These are phyloP conservation scores for Ophiorrhiza pumila DNA, from an alignment of 257 asterid genomes.

Conservation along the genomic window DNA sequence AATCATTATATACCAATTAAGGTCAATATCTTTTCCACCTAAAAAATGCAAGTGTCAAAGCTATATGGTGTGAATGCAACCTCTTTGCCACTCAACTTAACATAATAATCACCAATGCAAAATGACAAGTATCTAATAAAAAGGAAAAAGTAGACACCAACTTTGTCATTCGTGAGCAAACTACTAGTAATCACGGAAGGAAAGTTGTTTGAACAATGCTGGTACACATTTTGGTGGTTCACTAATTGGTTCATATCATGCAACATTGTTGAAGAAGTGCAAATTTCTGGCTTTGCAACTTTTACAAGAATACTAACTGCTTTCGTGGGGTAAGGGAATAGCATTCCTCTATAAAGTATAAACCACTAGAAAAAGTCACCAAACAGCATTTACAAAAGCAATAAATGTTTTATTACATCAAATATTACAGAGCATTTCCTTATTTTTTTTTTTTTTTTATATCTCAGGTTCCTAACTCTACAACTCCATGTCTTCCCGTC, in stretches of 20 bases:
- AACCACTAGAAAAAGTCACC: neutral
- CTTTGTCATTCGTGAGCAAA: neutral
- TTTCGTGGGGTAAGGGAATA: neutral
- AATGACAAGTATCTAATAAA: neutral
- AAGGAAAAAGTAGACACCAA: neutral
- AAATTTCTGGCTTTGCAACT: neutral
- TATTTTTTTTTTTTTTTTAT: no score
- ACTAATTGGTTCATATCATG: conserved; percentile 6
- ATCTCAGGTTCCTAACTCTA: no score
- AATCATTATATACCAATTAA: neutral
- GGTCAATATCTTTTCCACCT: neutral
- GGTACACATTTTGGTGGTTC: conserved; percentile 13
- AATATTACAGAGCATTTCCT: no score
- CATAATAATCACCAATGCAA: conserved; percentile 5
- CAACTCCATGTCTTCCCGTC: no score
- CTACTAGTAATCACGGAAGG: neutral
- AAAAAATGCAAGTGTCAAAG: neutral
- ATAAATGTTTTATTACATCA: no score
- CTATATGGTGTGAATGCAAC: no score
- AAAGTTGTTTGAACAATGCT: conserved; percentile 8
- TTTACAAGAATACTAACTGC: neutral
- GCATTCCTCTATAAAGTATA: neutral
- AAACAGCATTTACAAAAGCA: neutral
- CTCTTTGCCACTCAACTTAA: conserved; percentile 1
- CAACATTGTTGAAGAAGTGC: neutral